Base-by-base conservation (phyloP, 306 rosid species). In the Vachellia pachyceras region DNA sequence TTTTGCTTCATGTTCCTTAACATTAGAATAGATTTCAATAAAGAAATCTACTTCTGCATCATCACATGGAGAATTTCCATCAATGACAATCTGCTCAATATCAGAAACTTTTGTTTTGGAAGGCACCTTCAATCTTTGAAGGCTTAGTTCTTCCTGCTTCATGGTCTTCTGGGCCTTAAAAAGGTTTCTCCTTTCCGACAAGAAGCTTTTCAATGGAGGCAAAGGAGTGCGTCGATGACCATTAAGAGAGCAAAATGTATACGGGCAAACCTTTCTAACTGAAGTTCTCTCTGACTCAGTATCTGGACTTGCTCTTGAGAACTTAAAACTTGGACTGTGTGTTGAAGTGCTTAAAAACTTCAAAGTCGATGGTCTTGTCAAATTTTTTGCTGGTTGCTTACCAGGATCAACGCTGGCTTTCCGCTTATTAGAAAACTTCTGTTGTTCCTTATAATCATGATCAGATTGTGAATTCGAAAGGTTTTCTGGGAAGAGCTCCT, bases 181-280 rank as follows among this genome's bases (percentile, higher is more conserved):
- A 33, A 86, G 45, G 15, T 82, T 85, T 70, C 90, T 87, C 79
- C 86, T 88, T 25, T 85, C 88, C 8, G 93, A 87, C 86, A 89
- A 72, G 91, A 87, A 90, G 84, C 86, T 63, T 90, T 91, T 92
- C 81, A 91, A 65, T 39, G 94, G 88, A 55, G 92, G 91, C 88
- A 88, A 49, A 77, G 90, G 81, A 73, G 88, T 75, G 64, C 83
- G 91, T 12, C 0, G 84, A 78, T 93, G 95, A 10, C 87, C 93
- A 75, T 95, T 93, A 39, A 95, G 94, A 82, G 97, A 95, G 49
- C 99, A 95, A 81, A 89, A 95, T 20, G 86, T 79, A 41, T 93
- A 95, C 3, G 93, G 92, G 84, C 98, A 95, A 73, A 93, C 90
- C 78, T 95, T 88, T 85, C 73, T 81, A 54, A 81, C 84, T 35